Base-by-base conservation (phyloP, 2,329 filamentous ascomycete species). In the Talaromyces sp. region DNA sequence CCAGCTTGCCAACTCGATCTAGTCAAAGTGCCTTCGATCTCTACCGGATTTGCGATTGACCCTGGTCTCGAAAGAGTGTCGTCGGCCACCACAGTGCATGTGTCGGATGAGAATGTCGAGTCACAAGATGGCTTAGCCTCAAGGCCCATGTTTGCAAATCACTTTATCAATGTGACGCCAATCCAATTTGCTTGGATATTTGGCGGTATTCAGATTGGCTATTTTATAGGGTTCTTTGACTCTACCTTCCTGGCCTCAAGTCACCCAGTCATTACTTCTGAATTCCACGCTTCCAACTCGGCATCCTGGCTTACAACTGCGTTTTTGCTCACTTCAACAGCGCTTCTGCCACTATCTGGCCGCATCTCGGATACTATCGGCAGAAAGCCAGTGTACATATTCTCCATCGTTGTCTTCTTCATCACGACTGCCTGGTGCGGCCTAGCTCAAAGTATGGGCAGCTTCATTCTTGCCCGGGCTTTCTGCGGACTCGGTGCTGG, bases 271-370 rank as follows among this genome's bases (percentile, higher is more conserved):
- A 92, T 94, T 67, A 93, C 90, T 0, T 92, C 90, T 0, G 87
- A 93, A 75, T 94, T 94, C 76, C 81, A 88, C 67, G 86, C 89
- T 58, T 90, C 90, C 37, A 92, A 94, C 75, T 87, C 87, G 56
- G 91, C 91, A 3, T 92, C 90, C 1, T 95, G 91, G 91, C 82
- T 94, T 4, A 92, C 90, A 1, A 94, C 91, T 0, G 87, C 90
- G 0, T 94, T 93, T 69, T 78, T 94, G 41, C 82, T 95, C 43
- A 92, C 91, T 0, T 90, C 87, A 3, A 93, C 90, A 1, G 87
- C 89, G 27, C 89, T 92, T 65, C 89, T 93, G 76, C 90, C 91
- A 0, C 79, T 94, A 1, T 86, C 91, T 68, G 91, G 90, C 3
- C 85, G 91, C 2, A 74, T 93, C 1, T 92, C 90, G 1, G 91